phyloP scores from a whole-genome alignment of 2,329 filamentous ascomycete genomes.

The Talaromyces marneffei region DNA sequence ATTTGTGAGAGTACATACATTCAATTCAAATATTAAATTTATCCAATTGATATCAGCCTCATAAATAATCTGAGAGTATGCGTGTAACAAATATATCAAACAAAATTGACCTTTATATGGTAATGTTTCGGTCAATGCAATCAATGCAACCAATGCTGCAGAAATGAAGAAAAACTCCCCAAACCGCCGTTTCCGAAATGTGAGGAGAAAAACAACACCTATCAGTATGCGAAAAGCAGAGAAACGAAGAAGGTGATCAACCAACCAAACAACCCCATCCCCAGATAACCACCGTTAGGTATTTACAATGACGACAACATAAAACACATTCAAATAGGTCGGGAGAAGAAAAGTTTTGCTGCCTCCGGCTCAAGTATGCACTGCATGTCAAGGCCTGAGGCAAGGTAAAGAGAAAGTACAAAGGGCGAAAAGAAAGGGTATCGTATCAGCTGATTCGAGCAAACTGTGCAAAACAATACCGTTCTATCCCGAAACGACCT shows the following conservation, averaged over 20 bases:
- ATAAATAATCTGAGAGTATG: not conserved
- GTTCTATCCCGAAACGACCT: not conserved
- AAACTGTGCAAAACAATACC: slow-evolving; percentile 3
- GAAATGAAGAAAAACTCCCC: slow-evolving; percentile 1
- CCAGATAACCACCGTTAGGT: not conserved
- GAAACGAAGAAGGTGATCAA: not conserved
- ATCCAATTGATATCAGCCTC: slow-evolving; percentile 6
- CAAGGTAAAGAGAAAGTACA: not conserved
- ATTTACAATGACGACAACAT: not conserved
- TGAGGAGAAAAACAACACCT: slow-evolving; percentile 6
- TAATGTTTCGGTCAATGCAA: not conserved
- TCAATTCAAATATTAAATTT: not conserved
- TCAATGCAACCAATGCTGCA: not conserved
- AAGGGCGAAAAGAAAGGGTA: slow-evolving; percentile 5
- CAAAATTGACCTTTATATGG: not conserved
- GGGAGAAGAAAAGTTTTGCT: not conserved
- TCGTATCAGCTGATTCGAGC: slow-evolving; percentile 7
- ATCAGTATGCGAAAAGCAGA: slow-evolving; percentile 6
- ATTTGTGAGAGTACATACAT: not conserved
- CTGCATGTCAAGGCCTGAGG: not conserved
- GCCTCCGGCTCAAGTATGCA: not conserved
- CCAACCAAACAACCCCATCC: not conserved
- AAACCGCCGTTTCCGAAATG: slow-evolving; percentile 7
- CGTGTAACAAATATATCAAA: not conserved
- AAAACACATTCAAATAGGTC: not conserved